phyloP scores from a whole-genome alignment of 768 basidiomycete genomes.

The Boletellus sp. region DNA sequence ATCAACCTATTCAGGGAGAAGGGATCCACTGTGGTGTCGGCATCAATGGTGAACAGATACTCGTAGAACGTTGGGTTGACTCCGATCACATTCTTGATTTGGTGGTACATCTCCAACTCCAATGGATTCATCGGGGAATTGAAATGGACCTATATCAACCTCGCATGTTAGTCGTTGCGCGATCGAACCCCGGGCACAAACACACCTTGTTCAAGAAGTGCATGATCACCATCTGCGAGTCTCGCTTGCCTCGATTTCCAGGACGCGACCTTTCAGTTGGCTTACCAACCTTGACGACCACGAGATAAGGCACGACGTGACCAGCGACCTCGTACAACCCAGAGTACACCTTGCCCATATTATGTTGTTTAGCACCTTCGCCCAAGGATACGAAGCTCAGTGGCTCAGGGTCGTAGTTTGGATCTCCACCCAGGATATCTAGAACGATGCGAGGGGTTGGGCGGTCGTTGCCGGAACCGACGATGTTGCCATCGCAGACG shows the following conservation, averaged over 20 bases:
- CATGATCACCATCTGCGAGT: constrained; percentile 95
- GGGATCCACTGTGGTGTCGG: constrained; percentile 91
- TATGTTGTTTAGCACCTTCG: constrained; percentile 93
- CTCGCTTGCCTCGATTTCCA: constrained; percentile 97
- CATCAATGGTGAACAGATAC: constrained; percentile 89
- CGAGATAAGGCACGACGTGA: constrained; percentile 93
- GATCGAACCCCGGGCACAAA: not conserved
- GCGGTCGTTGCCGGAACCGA: constrained; percentile 94
- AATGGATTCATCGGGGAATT: constrained; percentile 94
- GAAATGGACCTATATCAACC: constrained; percentile 76
- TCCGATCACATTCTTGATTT: constrained; percentile 99
- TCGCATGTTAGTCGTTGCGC: not conserved
- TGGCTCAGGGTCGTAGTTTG: constrained; percentile 91
- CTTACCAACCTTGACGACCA: constrained; percentile 91
- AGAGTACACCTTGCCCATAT: constrained; percentile 97
- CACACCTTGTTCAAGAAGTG: constrained; percentile 94
- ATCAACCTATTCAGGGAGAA: constrained; percentile 86
- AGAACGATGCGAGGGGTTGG: constrained; percentile 95
- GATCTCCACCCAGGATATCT: constrained; percentile 93
- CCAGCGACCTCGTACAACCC: constrained; percentile 92
- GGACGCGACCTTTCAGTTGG: constrained; percentile 90
- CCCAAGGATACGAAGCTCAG: constrained; percentile 92
- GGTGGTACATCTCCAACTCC: constrained; percentile 98
- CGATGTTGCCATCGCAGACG: constrained; percentile 98
- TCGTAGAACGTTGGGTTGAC: constrained; percentile 99